A percentile compares a stretch with the other conserved stretches of the same genome.
Evolutionary conservation across 2,329 filamentous ascomycete genomes (phyloP).

Genomic region (Epichloe sibirici): DNA sequence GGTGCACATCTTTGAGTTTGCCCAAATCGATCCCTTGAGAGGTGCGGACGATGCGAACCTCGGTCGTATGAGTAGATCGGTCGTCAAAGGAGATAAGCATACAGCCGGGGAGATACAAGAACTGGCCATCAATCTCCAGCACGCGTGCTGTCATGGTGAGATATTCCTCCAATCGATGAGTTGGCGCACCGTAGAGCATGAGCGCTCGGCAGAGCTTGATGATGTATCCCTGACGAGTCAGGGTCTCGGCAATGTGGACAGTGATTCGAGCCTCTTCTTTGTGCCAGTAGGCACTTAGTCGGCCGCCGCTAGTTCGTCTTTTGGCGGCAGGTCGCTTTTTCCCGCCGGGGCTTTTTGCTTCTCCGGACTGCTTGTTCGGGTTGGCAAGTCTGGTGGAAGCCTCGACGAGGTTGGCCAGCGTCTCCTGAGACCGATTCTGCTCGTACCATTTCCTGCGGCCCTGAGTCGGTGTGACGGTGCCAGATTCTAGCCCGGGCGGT

Average conservation of each 20-base stretch:
- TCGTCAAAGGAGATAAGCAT: constrained; percentile 91
- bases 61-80: constrained; percentile 48
- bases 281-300: constrained; percentile 26
- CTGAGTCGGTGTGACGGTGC: constrained; percentile 29
- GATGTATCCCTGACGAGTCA: constrained; percentile 71
- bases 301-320: constrained; percentile 23
- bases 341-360: constrained; percentile 11
- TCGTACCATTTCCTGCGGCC: constrained; percentile 36
- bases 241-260: constrained; percentile 48
- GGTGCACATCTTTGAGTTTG: constrained; percentile 47
- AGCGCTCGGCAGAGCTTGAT: constrained; percentile 71
- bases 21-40: constrained; percentile 47
- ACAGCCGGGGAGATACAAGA: constrained; percentile 77
- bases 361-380: constrained; percentile 9
- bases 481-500: constrained; percentile 24
- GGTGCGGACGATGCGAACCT: constrained; percentile 51
- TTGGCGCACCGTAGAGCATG: constrained; percentile 82
- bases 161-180: constrained; percentile 81
- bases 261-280: constrained; percentile 35
- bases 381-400: constrained; percentile 25
- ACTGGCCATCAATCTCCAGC: constrained; percentile 76
- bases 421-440: constrained; percentile 33
- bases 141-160: constrained; percentile 75
- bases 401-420: constrained; percentile 32
- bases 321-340: constrained; percentile 25